Evolutionary conservation across 2,329 filamentous ascomycete species (phyloP), one percentile per base, ranked within the genome.

Genomic region (Didymella sp.): DNA sequence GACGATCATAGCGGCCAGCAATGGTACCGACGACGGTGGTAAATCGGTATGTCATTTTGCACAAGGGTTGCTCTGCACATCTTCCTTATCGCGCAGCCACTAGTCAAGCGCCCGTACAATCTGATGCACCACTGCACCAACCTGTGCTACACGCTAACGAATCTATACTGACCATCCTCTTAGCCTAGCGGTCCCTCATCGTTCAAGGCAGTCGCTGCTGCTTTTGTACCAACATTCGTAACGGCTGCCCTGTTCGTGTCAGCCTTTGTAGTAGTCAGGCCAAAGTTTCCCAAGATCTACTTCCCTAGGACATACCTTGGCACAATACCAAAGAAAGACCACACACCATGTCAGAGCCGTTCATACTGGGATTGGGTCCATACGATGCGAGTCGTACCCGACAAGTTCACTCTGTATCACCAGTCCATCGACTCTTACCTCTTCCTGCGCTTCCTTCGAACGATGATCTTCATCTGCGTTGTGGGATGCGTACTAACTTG

Each of bases 371-470:
- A 69, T 52, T 83, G 80, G 80, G 60, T 81, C 33, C 71, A 74
- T 24, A 76, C 81, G 0, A 84, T 85, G 67, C 76, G 80, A 50
- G 78, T 78, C 40, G 75, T 87, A 19, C 81, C 84, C 3, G 93
- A 98, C 73, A 87, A 87, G 37, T 92, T 91, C 70, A 86, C 93
- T 24, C 85, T 98, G 21, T 91, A 95, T 70, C 92, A 96, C 79
- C 91, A 94, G 73, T 96, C 92, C 0, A 85, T 99, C 61, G 94
- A 99, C 74, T 90, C 90, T 28, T 98, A 94, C 76, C 87, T 98
- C 48, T 92, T 96, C 74, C 82, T 98, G 25, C 91, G 94, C 31
- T 96, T 94, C 71, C 79, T 98, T 62, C 91, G 92, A 71, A 89
- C 95, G 51, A 80, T 89, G 25, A 85, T 89, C 51, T 83, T 89